These are phyloP conservation scores for Pseudomonodictys pantanalensis DNA, from an alignment of 495 filamentous ascomycete species.

Conservation along the genomic window DNA sequence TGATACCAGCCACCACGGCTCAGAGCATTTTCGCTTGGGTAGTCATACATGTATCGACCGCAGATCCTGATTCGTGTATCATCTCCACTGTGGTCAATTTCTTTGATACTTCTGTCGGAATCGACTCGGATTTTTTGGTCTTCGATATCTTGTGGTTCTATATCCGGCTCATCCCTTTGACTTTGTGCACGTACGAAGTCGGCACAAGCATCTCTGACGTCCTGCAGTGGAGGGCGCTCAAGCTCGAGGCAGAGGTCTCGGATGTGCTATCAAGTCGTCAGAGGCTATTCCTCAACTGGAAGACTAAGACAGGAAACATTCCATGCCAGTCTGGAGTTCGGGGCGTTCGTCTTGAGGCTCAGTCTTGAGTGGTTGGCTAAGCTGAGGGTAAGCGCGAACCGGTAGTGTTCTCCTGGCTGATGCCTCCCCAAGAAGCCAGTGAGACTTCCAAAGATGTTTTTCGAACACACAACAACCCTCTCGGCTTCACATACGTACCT, in stretches of 20 bases:
- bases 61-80: slow-evolving; percentile 51
- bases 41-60: slow-evolving; percentile 54
- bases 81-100: slow-evolving; percentile 25
- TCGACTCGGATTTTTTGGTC: not conserved
- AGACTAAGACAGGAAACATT: no score
- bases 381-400: no score
- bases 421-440: no score
- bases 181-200: not conserved
- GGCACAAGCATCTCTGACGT: slow-evolving; percentile 1
- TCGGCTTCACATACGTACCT: no score
- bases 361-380: no score
- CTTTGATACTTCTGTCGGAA: slow-evolving; percentile 3
- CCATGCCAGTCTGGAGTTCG: no score
- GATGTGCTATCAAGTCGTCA: no score
- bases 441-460: no score
- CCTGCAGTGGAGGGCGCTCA: not conserved
- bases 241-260: not conserved
- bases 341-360: no score
- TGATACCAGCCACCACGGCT: slow-evolving; percentile 54
- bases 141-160: not conserved
- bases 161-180: not conserved
- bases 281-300: no score
- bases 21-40: slow-evolving; percentile 53
- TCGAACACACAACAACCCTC: no score
- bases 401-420: no score